Percentiles rank a stretch among this genome's conserved stretches.
Conservation (phyloP, 345 rosid species). For the Arabidopsis arenosa region DNA sequence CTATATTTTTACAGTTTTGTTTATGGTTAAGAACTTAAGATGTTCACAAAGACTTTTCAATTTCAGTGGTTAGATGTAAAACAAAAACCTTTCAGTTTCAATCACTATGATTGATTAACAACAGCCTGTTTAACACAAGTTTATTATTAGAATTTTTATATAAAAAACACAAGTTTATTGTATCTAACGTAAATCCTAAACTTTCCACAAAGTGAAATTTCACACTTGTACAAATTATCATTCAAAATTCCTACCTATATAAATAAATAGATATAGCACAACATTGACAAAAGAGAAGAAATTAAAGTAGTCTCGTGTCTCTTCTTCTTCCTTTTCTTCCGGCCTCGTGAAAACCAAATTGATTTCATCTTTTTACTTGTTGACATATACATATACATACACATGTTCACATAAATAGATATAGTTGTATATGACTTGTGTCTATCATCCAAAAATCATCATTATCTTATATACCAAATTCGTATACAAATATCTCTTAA, state of each 20-base stretch:
- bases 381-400: conserved; percentile 13
- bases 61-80: too few species aligned
- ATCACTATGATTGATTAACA: not conserved
- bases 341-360: conserved; percentile 47
- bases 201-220: conserved; percentile 16
- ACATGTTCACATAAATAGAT: conserved; percentile 30
- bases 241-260: conserved; percentile 31
- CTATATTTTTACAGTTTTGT: not conserved
- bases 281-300: conserved; percentile 42
- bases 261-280: conserved; percentile 25
- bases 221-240: conserved; percentile 12
- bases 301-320: conserved; percentile 41
- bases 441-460: not conserved
- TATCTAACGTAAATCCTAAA: conserved; percentile 3
- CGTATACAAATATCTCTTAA: conserved; percentile 35
- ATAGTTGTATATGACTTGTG: conserved; percentile 23
- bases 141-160: too few species aligned
- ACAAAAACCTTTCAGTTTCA: not conserved
- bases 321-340: conserved; percentile 43
- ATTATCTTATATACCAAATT: conserved; percentile 24
- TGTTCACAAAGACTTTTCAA: too few species aligned
- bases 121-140: conserved; percentile 1
- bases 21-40: too few species aligned
- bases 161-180: not conserved
- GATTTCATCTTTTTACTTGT: conserved; percentile 34